These are phyloP conservation scores for Collybia nuda DNA, from an alignment of 768 basidiomycete genomes.

Conservation along the genomic window DNA sequence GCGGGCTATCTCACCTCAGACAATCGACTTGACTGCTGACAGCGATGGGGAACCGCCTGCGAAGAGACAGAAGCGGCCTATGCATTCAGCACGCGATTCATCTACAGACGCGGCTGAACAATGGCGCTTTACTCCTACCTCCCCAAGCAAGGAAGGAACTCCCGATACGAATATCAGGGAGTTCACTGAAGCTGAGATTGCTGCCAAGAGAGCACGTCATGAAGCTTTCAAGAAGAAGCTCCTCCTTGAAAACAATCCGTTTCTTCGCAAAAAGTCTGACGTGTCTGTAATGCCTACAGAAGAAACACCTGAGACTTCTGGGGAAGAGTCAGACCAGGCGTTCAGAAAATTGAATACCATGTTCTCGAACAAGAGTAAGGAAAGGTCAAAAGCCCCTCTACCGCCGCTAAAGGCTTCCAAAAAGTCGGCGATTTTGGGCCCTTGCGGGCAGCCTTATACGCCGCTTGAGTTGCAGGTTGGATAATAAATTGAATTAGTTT, in stretches of 20 bases:
- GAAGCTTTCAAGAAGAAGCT: constrained; percentile 52
- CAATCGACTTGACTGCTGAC: constrained; percentile 53
- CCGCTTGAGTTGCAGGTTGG: constrained; percentile 71
- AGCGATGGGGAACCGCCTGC: constrained; percentile 27
- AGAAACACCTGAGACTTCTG: constrained; percentile 27
- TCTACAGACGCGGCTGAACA: constrained; percentile 27
- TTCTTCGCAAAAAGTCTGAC: constrained; percentile 23
- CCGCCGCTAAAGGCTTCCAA: constrained; percentile 26
- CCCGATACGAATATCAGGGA: constrained; percentile 3
- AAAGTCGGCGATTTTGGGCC: constrained; percentile 51
- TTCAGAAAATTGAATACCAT: constrained; percentile 48
- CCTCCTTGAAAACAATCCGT: constrained; percentile 42
- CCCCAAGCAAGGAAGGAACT: constrained; percentile 20
- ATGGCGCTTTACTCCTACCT: constrained; percentile 45
- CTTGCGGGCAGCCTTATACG: constrained; percentile 71
- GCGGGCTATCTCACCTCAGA: constrained; percentile 9
- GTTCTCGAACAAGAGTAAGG: constrained; percentile 42
- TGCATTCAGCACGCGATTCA: neutral
- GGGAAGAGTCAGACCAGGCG: constrained; percentile 40
- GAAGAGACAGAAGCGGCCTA: constrained; percentile 27
- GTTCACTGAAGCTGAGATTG: constrained; percentile 17
- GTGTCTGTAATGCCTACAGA: constrained; percentile 20
- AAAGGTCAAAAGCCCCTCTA: constrained; percentile 26
- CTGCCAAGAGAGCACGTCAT: constrained; percentile 26
- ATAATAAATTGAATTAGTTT: neutral